Conservation (phyloP, 192 early-diverging fungal genomes). For the Linnemannia elongata region DNA sequence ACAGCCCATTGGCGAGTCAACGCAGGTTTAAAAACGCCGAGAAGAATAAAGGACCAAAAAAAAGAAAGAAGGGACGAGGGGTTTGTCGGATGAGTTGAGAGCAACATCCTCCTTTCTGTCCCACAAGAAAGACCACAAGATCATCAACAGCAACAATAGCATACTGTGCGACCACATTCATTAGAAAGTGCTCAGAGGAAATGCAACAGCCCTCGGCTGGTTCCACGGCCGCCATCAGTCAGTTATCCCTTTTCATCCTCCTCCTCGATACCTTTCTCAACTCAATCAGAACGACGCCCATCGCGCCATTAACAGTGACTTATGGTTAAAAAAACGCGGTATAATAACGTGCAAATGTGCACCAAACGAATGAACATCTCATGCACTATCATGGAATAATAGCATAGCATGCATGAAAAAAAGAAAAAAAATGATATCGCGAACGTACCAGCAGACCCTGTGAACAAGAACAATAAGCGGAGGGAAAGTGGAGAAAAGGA, state of each 20-base stretch:
- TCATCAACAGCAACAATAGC: too few relatives aligned
- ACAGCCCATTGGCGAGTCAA: background rate
- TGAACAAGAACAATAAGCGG: background rate
- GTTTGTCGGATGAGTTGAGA: background rate
- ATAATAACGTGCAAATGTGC: background rate
- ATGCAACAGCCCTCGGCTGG: constrained; percentile 2
- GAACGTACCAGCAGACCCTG: background rate
- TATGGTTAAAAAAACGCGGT: background rate
- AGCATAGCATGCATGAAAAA: background rate
- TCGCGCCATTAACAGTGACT: background rate
- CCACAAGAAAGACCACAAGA: background rate
- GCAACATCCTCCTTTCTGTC: background rate
- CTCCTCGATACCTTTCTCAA: background rate
- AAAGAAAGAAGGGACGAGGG: background rate
- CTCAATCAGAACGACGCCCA: background rate
- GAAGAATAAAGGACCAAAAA: background rate
- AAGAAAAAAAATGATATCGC: background rate
- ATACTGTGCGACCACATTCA: background rate
- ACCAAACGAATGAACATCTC: background rate
- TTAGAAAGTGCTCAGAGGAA: background rate
- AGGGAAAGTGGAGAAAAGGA: background rate
- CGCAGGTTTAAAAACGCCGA: background rate
- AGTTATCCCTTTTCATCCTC: background rate
- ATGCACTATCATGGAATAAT: background rate
- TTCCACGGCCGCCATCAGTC: background rate